Base-by-base conservation (phyloP, 2,329 filamentous ascomycete genomes). In the Colletotrichum sp. region DNA sequence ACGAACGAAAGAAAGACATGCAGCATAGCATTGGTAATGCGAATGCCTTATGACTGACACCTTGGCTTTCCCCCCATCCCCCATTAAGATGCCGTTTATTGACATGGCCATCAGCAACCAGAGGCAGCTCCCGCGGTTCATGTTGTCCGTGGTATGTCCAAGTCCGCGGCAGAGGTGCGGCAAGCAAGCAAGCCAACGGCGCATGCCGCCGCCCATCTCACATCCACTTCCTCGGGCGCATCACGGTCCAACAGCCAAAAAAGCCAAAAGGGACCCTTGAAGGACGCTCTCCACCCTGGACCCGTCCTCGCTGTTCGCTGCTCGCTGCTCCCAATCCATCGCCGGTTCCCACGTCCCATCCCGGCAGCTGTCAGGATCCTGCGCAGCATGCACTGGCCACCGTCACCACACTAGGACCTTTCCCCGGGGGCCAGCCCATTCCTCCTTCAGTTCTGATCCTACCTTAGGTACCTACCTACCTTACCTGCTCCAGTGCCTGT, bases 401-500 rank as follows among this genome's bases (percentile, higher is more conserved):
- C 39, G 61, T 43, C 67, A 75, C 66, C 73, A 60, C 73, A 64
- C 64, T 69, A 74, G 76, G 74, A 69, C 59, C 30, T 65, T 59
- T 34, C n/a, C 67, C 61, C 73, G 28, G 66, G 66, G 66, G 52
- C 71, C 72, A 71, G 66, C 74, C 65, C 43, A 52, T 68, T 77
- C 71, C 74, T 74, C 67, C 65, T 69, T 77, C 76, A 72, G 76
- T 77, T 36, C 57, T 59, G 63, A 74, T 71, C 48, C 60, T 70
- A 73, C 65, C 67, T 39, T 39, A 28, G 26, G 26, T 28, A 52
- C 74, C 71, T 28, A 52, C 74, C 71, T 55, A 48, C 36, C 74
- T 36, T 60, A 72, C 59, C 28, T 48, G 39, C 39, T 39, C 36
- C 36, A 18, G 36, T 39, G 36, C 39, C 39, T 48, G 39, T n/a